phyloP scores from a whole-genome alignment of 345 rosid genomes.

The Atalantia buxifolia region DNA sequence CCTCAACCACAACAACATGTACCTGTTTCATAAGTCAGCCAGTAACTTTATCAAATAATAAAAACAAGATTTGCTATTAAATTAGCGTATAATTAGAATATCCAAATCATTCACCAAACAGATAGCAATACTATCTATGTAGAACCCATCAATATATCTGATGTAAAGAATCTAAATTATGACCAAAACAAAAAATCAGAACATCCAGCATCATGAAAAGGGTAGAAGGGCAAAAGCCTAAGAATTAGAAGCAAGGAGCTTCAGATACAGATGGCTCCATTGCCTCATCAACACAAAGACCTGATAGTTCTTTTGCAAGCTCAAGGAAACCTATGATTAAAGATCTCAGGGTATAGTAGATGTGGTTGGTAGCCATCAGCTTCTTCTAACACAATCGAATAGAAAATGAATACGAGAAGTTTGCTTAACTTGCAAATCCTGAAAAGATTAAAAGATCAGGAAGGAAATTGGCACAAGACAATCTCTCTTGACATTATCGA shows the following conservation, averaged over 20 bases:
- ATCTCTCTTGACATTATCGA: conserved; percentile 24
- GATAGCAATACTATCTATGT: too few relatives aligned
- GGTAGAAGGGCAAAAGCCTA: not conserved
- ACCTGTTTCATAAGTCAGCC: conserved; percentile 43
- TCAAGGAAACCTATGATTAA: conserved; percentile 67
- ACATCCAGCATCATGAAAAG: not conserved
- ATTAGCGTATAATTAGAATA: too few relatives aligned
- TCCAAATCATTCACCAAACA: too few relatives aligned
- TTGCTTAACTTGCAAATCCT: too few relatives aligned
- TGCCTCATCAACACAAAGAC: conserved; percentile 73
- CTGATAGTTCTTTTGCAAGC: conserved; percentile 73
- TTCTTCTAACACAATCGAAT: too few relatives aligned
- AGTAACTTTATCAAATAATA: too few relatives aligned
- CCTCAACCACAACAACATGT: conserved; percentile 14
- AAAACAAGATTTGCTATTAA: too few relatives aligned
- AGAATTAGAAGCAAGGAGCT: not conserved
- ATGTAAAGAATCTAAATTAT: too few relatives aligned
- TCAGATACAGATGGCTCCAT: not conserved
- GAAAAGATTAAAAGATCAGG: too few relatives aligned
- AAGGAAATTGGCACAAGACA: not conserved
- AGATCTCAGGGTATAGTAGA: conserved; percentile 78
- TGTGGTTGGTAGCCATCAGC: conserved; percentile 42
- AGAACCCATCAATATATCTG: too few relatives aligned
- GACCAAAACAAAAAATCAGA: not conserved
- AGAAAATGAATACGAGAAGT: not conserved